These are phyloP conservation scores for Penstemon davidsonii DNA, from an alignment of 257 asterid genomes.

Conservation along the genomic window DNA sequence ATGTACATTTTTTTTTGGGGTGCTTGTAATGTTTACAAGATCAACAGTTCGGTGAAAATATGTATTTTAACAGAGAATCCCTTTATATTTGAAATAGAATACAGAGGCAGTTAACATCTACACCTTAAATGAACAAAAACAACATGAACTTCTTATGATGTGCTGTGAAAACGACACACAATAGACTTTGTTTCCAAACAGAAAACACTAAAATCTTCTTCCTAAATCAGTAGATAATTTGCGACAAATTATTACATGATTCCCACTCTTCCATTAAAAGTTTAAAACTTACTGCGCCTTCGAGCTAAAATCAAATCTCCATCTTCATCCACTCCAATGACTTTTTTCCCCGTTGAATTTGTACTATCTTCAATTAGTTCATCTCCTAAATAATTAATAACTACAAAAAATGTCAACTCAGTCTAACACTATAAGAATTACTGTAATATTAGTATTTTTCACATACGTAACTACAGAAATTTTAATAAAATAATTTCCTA, in stretches of 20 bases:
- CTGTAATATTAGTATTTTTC: neutral
- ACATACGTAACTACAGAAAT: constrained; percentile 4
- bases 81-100: neutral
- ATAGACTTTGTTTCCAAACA: constrained; percentile 12
- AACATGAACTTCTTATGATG: constrained; percentile 4
- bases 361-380: constrained; percentile 30
- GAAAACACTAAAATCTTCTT: neutral
- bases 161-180: neutral
- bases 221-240: constrained; percentile 1
- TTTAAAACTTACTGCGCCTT: constrained; percentile 46
- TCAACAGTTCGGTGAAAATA: too few species aligned
- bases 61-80: neutral
- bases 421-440: too few species aligned
- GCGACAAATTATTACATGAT: too few species aligned
- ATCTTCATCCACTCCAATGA: constrained; percentile 76
- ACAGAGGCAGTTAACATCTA: neutral
- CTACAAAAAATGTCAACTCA: neutral
- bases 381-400: constrained; percentile 36
- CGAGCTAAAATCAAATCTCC: constrained; percentile 78
- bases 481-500: too few species aligned
- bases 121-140: neutral
- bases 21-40: too few species aligned
- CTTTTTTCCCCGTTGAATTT: constrained; percentile 29
- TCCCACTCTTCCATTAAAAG: too few species aligned
- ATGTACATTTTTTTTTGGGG: too few species aligned